phyloP scores from a whole-genome alignment of 106 monocot species.

The Gastrodia elata region DNA sequence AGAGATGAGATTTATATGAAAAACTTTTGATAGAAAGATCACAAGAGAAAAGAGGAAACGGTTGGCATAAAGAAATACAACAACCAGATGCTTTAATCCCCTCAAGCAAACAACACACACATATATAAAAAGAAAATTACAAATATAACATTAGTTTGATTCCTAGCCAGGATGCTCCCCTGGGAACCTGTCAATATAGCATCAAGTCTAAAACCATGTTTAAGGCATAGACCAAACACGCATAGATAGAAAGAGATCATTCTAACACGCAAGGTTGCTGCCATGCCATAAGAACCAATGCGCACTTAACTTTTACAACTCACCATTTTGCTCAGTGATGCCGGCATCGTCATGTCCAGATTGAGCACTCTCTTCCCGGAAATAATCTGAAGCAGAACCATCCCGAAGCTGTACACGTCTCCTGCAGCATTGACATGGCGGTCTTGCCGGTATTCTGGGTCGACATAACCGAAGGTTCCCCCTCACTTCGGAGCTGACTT shows the following conservation, averaged over 20 bases:
- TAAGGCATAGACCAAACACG: no score
- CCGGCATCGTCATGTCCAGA: slow-evolving; percentile 29
- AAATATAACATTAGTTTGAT: no score
- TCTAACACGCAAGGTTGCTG: no score
- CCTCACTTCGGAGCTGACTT: slow-evolving; percentile 51
- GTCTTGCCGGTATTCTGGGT: slow-evolving; percentile 44
- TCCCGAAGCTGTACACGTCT: slow-evolving; percentile 49
- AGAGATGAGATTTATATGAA: background rate
- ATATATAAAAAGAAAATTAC: no score
- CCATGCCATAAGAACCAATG: background rate
- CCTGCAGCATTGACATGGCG: slow-evolving; percentile 39
- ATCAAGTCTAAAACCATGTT: no score
- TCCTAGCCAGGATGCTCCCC: no score
- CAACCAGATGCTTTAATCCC: no score
- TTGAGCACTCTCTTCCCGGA: slow-evolving; percentile 37
- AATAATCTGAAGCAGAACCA: slow-evolving; percentile 42
- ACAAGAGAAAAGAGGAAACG: no score
- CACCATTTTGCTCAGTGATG: slow-evolving; percentile 33
- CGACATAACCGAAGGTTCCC: slow-evolving; percentile 41
- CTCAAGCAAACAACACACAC: no score
- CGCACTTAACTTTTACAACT: background rate
- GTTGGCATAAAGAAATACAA: no score
- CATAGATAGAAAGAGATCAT: background rate
- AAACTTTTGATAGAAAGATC: background rate
- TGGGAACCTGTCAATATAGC: no score